Evolutionary conservation across 208 protist genomes (phyloP), one percentile per base, ranked within the genome.

Genomic region (Strigomonas culicis): DNA sequence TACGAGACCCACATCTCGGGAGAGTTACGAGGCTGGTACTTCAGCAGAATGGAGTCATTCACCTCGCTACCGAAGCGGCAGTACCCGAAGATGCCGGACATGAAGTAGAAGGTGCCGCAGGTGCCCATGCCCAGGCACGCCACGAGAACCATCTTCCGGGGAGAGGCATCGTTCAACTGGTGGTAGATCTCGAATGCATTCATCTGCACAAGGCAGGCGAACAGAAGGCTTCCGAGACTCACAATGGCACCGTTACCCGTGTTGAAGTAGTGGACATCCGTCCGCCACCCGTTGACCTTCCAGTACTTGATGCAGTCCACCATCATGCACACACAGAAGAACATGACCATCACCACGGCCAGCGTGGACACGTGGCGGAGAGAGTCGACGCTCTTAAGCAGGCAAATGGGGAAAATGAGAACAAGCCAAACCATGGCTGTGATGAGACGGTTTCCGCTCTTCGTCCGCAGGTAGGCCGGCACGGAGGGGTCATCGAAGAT

Each of bases 301-400:
- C 67, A 55, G 68, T 86, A 70, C 60, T 67, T 55, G 0, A 59
- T 59, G 24, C 70, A 72, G 80, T 92, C 75, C 24, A 86, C 51
- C 21, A 95, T 53, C 61, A 88, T 82, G 44, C 59, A 69, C 27
- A 90, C 69, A 24, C 89, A 84, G 55, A 96, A 92, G 68, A 79
- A 85, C n/a, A 89, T 46, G 39, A 94, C 84, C 41, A 88, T 76
- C 6, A 75, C 4, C 3, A 93, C 68, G 11, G 72, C 87, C 6
- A 92, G 21, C 24, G 69, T 66, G 15, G 87, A 93, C 44, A 87
- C 58, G 60, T 86, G 72, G 25, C 90, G 82, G 32, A 96, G 75
- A 19, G 87, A 88, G 71, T 92, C 91, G 67, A 96, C 89, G 63
- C 86, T 77, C 70, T 88, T 86, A 1, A 81, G 85, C 39, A 93